Percentiles rank a stretch among this genome's conserved stretches.
Evolutionary conservation across 805 yeast genomes (phyloP).

Genomic region (Teunomyces panamensis): DNA sequence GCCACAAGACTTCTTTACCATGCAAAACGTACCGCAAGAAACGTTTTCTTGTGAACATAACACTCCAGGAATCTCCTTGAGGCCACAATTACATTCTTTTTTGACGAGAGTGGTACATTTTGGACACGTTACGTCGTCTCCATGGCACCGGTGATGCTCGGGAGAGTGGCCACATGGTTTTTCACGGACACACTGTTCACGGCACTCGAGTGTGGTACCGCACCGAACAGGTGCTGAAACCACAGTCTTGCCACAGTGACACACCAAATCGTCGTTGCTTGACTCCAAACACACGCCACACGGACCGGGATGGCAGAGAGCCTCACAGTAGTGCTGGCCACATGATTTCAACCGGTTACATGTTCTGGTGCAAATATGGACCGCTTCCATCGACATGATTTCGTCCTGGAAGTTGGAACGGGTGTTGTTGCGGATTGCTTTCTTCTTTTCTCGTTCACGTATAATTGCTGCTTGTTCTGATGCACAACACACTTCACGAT

Average conservation of each 20-base stretch:
- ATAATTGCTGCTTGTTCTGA: slow-evolving; percentile 59
- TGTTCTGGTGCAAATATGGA: slow-evolving; percentile 65
- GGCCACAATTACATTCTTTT: slow-evolving; percentile 63
- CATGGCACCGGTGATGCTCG: slow-evolving; percentile 75
- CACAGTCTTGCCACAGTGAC: slow-evolving; percentile 78
- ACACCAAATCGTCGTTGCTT: slow-evolving; percentile 71
- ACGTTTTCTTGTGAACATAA: slow-evolving; percentile 68
- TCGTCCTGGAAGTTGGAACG: slow-evolving; percentile 44
- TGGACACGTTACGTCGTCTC: slow-evolving; percentile 63
- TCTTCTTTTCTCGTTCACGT: slow-evolving; percentile 53
- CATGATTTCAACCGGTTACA: slow-evolving; percentile 66
- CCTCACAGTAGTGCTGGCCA: slow-evolving; percentile 59
- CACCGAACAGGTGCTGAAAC: slow-evolving; percentile 83
- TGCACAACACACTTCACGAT: slow-evolving; percentile 65
- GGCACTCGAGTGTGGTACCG: slow-evolving; percentile 66
- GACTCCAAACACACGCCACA: slow-evolving; percentile 82
- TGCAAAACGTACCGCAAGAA: slow-evolving; percentile 53
- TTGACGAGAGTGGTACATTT: slow-evolving; percentile 63
- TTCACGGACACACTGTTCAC: slow-evolving; percentile 58
- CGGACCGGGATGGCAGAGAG: slow-evolving; percentile 75
- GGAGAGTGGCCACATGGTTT: slow-evolving; percentile 68
- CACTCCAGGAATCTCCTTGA: slow-evolving; percentile 52
- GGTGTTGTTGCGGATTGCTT: slow-evolving; percentile 46
- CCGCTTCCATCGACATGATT: slow-evolving; percentile 61
- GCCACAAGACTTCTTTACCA: slow-evolving; percentile 34